Conservation (phyloP, 768 basidiomycete genomes). For the Phylloporus arenicola region DNA sequence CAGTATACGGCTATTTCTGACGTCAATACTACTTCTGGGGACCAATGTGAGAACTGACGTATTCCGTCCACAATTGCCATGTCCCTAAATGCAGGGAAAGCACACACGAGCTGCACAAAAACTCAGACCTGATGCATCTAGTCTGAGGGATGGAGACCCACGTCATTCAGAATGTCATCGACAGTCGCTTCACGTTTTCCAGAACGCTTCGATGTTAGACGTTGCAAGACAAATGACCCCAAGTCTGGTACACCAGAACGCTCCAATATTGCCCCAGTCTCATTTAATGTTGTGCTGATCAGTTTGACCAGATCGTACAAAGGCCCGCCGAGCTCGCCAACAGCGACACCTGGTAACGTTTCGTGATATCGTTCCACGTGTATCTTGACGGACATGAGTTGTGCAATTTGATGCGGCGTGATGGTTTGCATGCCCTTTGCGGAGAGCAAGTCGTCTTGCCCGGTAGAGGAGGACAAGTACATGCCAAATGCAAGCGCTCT, state of each 20-base stretch:
- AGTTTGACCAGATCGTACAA: constrained; percentile 68
- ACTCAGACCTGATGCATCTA: constrained; percentile 2
- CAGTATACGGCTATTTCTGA: constrained; percentile 63
- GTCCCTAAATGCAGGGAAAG: constrained; percentile 80
- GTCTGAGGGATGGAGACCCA: constrained; percentile 28
- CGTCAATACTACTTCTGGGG: neutral
- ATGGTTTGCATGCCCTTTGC: constrained; percentile 61
- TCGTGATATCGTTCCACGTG: constrained; percentile 70
- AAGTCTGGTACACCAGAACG: constrained; percentile 60
- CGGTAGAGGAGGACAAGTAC: constrained; percentile 59
- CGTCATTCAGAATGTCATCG: constrained; percentile 62
- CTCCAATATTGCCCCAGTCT: constrained; percentile 66
- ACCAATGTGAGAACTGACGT: constrained; percentile 37
- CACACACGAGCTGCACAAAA: constrained; percentile 56
- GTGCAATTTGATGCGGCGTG: constrained; percentile 54
- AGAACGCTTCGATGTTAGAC: constrained; percentile 43
- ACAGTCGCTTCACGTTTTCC: constrained; percentile 34
- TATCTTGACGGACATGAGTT: constrained; percentile 64
- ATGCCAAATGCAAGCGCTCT: constrained; percentile 67
- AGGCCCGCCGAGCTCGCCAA: constrained; percentile 75
- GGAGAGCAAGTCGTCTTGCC: constrained; percentile 54
- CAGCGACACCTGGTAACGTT: constrained; percentile 57
- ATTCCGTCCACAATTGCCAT: constrained; percentile 61
- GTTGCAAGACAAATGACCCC: constrained; percentile 68
- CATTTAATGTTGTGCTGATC: constrained; percentile 56